Base-by-base conservation (phyloP, 2,329 filamentous ascomycete species). In the Alternaria triticimaculans region DNA sequence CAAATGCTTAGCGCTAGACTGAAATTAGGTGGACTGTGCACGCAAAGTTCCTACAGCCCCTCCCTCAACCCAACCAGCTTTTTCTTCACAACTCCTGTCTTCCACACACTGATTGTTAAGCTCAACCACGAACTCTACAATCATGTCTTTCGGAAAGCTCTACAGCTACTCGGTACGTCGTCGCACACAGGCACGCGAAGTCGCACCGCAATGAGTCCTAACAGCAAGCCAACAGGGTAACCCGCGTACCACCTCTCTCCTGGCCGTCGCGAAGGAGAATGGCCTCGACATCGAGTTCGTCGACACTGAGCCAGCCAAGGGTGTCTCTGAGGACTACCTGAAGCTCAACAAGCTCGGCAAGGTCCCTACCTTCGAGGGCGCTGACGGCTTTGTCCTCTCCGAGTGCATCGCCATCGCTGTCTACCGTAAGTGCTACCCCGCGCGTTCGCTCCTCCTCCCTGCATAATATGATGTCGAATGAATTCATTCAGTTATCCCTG, bases 121-220 rank as follows among this genome's bases (percentile, higher is more conserved):
- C 69, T 67, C 67, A 67, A 58, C 64, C 58, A 68, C 65, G 64
- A 57, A 69, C 63, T 68, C 65, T 68, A 79, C 82, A 86, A 93
- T 88, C 83, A 96, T 97, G 92, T 88, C 92, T 82, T 98, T 99
- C 89, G 96, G 96, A 86, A 99, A 97, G 88, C 89, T 99, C 80
- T 98, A 96, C 89, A 92, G 91, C 82, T 89, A 88, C 83, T 82
- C 88, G 85, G 95, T 78, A 64, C 14, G 70, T 71, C 26, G 21
- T n/a, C 18, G 33, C 25, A 30, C 15, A 43, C 56, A 69, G 53
- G 59, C 21, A 45, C 21, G 48, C 44, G 18, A 5, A 41, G 61
- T 51, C 11, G 33, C 55, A 50, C 21, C 37, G 37, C 55, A 54
- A 72, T 69, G 71, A 73, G 65, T 75, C 63, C 69, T 75, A 73